Conservation (phyloP, 441 rosid genomes). For the Raphanus hybrid region DNA sequence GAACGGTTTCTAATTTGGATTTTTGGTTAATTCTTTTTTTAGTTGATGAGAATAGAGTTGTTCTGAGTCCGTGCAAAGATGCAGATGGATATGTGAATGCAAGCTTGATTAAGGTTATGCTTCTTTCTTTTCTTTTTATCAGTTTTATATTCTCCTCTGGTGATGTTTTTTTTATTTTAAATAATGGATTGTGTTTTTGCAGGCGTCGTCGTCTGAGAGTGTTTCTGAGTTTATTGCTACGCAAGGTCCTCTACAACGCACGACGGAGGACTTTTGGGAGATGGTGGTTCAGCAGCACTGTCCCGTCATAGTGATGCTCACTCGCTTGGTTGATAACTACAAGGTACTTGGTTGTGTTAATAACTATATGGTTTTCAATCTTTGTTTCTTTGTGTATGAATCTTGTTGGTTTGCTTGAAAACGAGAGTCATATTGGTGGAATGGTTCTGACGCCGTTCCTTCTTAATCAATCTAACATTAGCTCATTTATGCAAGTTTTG, state of each 20-base stretch:
- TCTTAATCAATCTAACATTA: no score
- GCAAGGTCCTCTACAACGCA: slow-evolving; percentile 83
- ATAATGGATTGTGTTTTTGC: slow-evolving; percentile 35
- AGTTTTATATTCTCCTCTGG: neutral
- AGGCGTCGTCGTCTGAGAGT: slow-evolving; percentile 68
- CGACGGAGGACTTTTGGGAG: slow-evolving; percentile 95
- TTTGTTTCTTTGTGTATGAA: neutral
- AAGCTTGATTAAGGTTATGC: slow-evolving; percentile 63
- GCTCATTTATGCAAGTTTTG: no score
- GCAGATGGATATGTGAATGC: slow-evolving; percentile 88
- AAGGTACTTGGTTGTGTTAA: slow-evolving; percentile 48
- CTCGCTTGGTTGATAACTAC: slow-evolving; percentile 77
- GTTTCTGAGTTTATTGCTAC: slow-evolving; percentile 83
- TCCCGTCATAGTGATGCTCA: slow-evolving; percentile 87
- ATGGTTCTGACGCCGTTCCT: no score
- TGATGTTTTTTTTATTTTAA: neutral
- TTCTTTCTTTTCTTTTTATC: no score
- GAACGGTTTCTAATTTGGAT: no score
- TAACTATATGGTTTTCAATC: slow-evolving; percentile 13
- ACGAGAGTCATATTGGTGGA: no score
- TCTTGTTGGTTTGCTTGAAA: neutral
- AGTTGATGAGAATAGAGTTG: slow-evolving; percentile 44
- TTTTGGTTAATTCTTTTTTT: no score
- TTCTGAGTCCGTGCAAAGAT: slow-evolving; percentile 74
- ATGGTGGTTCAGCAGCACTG: slow-evolving; percentile 80